Conservation (phyloP, 1,284 basidiomycete genomes). For the Stygiomarasmius scandens region DNA sequence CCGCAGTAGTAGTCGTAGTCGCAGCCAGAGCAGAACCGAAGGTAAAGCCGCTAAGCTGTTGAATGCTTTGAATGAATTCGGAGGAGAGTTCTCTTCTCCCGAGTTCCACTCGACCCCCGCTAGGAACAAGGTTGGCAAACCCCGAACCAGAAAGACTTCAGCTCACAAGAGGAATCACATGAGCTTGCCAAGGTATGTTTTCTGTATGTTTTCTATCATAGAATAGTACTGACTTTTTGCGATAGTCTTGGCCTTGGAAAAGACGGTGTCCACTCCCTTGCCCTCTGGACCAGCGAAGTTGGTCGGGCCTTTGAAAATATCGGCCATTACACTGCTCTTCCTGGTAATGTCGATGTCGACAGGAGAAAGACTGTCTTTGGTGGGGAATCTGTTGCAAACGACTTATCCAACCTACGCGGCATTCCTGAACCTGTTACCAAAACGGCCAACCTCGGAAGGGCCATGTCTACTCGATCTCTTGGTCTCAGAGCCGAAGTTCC, state of each 20-base stretch:
- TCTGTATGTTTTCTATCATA: not conserved
- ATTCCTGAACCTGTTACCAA: constrained; percentile 26
- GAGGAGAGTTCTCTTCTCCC: constrained; percentile 55
- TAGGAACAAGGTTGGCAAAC: constrained; percentile 31
- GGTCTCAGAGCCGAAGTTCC: constrained; percentile 54
- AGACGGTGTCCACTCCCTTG: constrained; percentile 52
- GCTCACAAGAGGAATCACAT: constrained; percentile 60
- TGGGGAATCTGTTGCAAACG: constrained; percentile 41
- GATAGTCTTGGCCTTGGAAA: constrained; percentile 66
- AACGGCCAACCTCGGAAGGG: constrained; percentile 33
- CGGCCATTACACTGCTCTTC: constrained; percentile 40
- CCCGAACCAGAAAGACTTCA: constrained; percentile 44
- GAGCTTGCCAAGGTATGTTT: constrained; percentile 62
- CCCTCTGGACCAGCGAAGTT: constrained; percentile 54
- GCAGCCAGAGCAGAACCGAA: constrained; percentile 25
- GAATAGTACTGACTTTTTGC: not conserved
- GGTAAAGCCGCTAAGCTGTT: constrained; percentile 33
- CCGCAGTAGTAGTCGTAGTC: constrained; percentile 8
- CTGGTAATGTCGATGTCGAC: constrained; percentile 41
- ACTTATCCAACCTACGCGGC: constrained; percentile 37
- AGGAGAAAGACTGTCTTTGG: constrained; percentile 54
- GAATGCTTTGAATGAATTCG: constrained; percentile 47
- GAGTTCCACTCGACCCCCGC: constrained; percentile 62
- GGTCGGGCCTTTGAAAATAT: constrained; percentile 47
- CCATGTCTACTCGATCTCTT: constrained; percentile 47